Percentiles rank a stretch among this genome's conserved stretches.
Evolutionary conservation across 345 rosid genomes (phyloP).

Genomic region (Acer campestre): DNA sequence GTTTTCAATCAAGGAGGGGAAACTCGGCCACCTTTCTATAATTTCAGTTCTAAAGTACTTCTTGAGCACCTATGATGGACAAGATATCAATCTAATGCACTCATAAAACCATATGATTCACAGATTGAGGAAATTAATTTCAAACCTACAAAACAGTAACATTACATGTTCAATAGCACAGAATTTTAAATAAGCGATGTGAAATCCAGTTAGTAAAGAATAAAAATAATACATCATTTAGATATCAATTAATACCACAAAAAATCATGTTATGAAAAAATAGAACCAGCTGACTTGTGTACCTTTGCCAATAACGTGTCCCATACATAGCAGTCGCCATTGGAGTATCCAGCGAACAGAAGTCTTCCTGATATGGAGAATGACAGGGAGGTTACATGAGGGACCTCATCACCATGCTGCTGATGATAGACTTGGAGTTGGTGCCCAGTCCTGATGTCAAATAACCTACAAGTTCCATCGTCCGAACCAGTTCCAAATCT

Average conservation of each 20-base stretch:
- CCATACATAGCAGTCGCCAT: conserved; percentile 88
- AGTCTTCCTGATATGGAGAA: conserved; percentile 97
- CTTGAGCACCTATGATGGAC: conserved; percentile 1
- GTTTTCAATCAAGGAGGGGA: not conserved
- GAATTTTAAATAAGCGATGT: not conserved
- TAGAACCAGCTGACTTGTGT: conserved; percentile 12
- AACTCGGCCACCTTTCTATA: not conserved
- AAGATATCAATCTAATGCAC: not conserved
- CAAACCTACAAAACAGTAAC: not conserved
- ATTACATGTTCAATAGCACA: not conserved
- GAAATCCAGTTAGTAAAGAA: not conserved
- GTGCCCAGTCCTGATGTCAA: conserved; percentile 94
- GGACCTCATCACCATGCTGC: conserved; percentile 52
- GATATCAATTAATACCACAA: not conserved
- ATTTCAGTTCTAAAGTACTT: conserved; percentile 4
- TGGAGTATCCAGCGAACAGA: conserved; percentile 82
- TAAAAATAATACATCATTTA: conserved; percentile 4
- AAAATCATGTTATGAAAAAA: not conserved
- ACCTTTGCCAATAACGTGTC: conserved; percentile 94
- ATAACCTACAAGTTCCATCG: conserved; percentile 95
- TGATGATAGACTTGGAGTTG: conserved; percentile 79
- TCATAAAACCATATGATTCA: not conserved
- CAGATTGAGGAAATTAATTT: not conserved
- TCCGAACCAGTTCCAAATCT: conserved; percentile 96
- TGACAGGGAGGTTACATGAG: conserved; percentile 76